A percentile compares a stretch with the other conserved stretches of the same genome.
Conservation (phyloP, 2,329 filamentous ascomycete species). For the Ceratocystiopsis sp. region DNA sequence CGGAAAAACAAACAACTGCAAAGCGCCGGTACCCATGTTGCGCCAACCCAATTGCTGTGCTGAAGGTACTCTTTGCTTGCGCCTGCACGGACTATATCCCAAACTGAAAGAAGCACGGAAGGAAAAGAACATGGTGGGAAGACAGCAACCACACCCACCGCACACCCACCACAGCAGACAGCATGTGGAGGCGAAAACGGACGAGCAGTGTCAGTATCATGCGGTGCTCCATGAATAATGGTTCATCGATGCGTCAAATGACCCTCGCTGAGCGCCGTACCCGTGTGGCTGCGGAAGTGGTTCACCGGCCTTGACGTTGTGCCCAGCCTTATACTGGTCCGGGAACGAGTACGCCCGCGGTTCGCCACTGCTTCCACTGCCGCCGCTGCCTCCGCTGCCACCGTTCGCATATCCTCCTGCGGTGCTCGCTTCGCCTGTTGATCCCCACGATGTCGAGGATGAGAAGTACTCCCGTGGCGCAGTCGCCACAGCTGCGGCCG, state of each 20-base stretch:
- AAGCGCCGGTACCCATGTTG: constrained; percentile 9
- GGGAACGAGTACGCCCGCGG: constrained; percentile 30
- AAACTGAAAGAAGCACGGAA: background rate
- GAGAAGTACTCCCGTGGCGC: constrained; percentile 35
- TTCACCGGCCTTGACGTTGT: constrained; percentile 16
- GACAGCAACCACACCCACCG: constrained; percentile 1
- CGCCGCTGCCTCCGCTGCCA: too few species aligned
- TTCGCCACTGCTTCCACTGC: constrained; percentile 15
- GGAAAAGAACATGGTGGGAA: background rate
- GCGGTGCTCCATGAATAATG: constrained; percentile 42
- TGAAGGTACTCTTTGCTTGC: constrained; percentile 9
- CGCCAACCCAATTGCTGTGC: constrained; percentile 12
- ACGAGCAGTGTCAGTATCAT: constrained; percentile 1
- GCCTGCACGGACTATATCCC: constrained; percentile 1
- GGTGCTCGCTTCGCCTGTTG: constrained; percentile 27
- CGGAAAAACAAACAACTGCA: background rate
- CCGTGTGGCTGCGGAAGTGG: constrained; percentile 21
- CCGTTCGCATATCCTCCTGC: constrained; percentile 26
- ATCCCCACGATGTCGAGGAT: constrained; percentile 32
- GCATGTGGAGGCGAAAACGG: background rate
- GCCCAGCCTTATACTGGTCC: constrained; percentile 29
- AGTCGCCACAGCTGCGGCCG: constrained; percentile 7
- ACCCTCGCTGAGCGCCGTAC: constrained; percentile 24
- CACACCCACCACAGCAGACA: background rate
- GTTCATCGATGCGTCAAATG: constrained; percentile 30